These are phyloP conservation scores for Bjerkandera adusta DNA, from an alignment of 1,284 basidiomycete genomes.

Conservation along the genomic window DNA sequence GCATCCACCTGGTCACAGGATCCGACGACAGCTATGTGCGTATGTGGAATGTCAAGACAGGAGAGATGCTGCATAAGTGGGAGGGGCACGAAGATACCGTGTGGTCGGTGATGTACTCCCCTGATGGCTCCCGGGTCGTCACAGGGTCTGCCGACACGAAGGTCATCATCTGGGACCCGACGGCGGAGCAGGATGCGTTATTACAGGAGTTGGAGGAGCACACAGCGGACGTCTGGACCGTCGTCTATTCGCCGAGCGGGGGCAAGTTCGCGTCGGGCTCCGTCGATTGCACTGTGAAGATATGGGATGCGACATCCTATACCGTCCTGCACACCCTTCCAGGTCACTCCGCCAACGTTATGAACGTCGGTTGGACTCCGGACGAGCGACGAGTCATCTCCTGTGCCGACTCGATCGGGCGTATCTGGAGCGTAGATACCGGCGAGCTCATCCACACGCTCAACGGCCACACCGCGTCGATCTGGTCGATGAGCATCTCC, in stretches of 20 bases:
- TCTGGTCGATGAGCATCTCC: slow-evolving; percentile 26
- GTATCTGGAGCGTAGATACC: slow-evolving; percentile 11
- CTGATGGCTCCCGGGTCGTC: slow-evolving; percentile 8
- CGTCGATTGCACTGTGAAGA: slow-evolving; percentile 12
- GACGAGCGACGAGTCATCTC: slow-evolving; percentile 11
- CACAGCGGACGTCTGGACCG: slow-evolving; percentile 8
- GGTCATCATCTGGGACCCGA: slow-evolving; percentile 7
- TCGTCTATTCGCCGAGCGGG: slow-evolving; percentile 22
- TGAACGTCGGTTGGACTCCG: slow-evolving; percentile 7
- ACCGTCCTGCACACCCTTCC: not conserved
- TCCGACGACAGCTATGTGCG: slow-evolving; percentile 9
- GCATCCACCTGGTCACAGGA: slow-evolving; percentile 3
- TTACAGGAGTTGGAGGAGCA: slow-evolving; percentile 13
- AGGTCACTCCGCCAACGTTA: slow-evolving; percentile 2
- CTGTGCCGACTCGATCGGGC: slow-evolving; percentile 2
- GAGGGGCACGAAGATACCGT: slow-evolving; percentile 9
- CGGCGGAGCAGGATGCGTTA: not conserved
- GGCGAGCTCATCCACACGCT: slow-evolving; percentile 14
- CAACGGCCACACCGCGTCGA: slow-evolving; percentile 20
- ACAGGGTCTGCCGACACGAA: slow-evolving; percentile 9
- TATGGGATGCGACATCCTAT: slow-evolving; percentile 16
- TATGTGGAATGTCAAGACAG: slow-evolving; percentile 6
- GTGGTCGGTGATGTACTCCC: slow-evolving; percentile 11
- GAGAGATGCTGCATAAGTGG: slow-evolving; percentile 3
- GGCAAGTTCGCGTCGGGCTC: slow-evolving; percentile 20